Conservation (phyloP, 139 green algal genomes). For the Astrephomene gubernaculifera region DNA sequence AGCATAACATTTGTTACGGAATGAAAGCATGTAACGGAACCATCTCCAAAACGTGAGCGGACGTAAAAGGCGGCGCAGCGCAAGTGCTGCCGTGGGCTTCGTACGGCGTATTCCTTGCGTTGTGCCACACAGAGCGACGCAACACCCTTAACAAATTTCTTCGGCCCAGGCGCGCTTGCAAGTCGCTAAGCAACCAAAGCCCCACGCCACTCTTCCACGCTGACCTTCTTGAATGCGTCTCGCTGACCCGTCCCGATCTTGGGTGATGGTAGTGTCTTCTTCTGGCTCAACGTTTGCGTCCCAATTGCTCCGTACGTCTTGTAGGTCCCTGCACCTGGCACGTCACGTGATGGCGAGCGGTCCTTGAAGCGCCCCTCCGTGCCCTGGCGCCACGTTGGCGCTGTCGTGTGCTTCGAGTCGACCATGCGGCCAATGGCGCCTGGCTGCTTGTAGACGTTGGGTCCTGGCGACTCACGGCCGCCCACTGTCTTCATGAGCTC, state of each 20-base stretch:
- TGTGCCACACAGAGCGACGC: too few relatives aligned
- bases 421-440: constrained; percentile 60
- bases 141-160: too few relatives aligned
- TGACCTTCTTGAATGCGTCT: constrained; percentile 67
- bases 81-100: too few relatives aligned
- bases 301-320: constrained; percentile 56
- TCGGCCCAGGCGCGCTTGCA: too few relatives aligned
- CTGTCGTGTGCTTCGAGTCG: constrained; percentile 48
- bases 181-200: too few relatives aligned
- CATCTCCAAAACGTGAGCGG: too few relatives aligned
- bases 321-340: constrained; percentile 70
- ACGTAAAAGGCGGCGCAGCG: too few relatives aligned
- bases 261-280: constrained; percentile 65
- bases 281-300: constrained; percentile 64
- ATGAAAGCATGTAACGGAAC: too few relatives aligned
- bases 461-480: constrained; percentile 56
- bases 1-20: too few relatives aligned
- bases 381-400: constrained; percentile 50
- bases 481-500: constrained; percentile 72
- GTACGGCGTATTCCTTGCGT: too few relatives aligned
- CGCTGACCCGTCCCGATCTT: constrained; percentile 69
- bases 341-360: constrained; percentile 37
- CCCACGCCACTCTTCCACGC: too few relatives aligned
- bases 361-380: constrained; percentile 56
- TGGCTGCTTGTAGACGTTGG: constrained; percentile 60